These are phyloP conservation scores for Plenodomus biglobosus DNA, from an alignment of 2,329 filamentous ascomycete genomes.

Conservation along the genomic window DNA sequence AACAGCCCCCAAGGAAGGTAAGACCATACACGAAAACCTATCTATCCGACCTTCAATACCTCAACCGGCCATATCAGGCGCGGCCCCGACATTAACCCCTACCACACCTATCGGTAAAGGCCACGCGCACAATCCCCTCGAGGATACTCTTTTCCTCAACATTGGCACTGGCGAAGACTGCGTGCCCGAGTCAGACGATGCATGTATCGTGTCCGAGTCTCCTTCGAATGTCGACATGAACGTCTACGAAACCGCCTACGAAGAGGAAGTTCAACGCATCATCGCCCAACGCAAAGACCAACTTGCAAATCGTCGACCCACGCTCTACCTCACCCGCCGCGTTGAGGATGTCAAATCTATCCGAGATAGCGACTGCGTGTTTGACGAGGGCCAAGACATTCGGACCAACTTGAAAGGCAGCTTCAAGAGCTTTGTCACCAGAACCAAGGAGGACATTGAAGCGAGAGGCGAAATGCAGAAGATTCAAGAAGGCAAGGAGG, in stretches of 20 bases:
- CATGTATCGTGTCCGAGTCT: conserved; percentile 72
- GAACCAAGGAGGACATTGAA: conserved; percentile 39
- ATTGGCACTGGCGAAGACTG: conserved; percentile 68
- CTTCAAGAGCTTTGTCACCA: conserved; percentile 41
- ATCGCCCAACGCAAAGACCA: conserved; percentile 49
- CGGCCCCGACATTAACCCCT: conserved; percentile 20
- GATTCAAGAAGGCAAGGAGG: conserved; percentile 38
- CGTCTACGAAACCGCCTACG: conserved; percentile 86
- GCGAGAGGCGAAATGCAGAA: conserved; percentile 37
- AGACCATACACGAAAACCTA: conserved; percentile 35
- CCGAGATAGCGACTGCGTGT: conserved; percentile 37
- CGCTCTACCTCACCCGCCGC: conserved; percentile 58
- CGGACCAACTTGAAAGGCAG: conserved; percentile 34
- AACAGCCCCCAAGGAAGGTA: conserved; percentile 20
- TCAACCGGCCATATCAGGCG: conserved; percentile 24
- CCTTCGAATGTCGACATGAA: conserved; percentile 82
- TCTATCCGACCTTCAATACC: conserved; percentile 34
- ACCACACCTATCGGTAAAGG: conserved; percentile 50
- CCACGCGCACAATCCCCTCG: conserved; percentile 64
- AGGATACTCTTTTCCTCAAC: conserved; percentile 69
- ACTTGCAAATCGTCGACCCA: conserved; percentile 46
- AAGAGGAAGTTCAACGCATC: conserved; percentile 77
- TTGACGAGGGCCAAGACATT: conserved; percentile 32
- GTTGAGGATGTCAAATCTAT: conserved; percentile 50
- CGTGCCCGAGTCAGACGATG: conserved; percentile 31